Evolutionary conservation across 768 basidiomycete species (phyloP).

Genomic region (Trametes meyenii): DNA sequence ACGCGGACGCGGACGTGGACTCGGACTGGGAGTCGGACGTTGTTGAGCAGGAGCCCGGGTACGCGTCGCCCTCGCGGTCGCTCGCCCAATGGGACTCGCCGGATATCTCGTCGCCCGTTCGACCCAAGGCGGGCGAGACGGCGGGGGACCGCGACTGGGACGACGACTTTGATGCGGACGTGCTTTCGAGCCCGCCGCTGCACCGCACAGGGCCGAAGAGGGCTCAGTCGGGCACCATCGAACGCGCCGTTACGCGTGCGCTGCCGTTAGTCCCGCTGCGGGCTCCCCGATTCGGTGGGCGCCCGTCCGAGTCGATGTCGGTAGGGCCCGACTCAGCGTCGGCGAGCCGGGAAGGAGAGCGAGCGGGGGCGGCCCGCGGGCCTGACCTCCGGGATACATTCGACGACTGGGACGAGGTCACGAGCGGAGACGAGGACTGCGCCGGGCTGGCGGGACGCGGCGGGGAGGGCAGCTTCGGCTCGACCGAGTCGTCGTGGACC

Average conservation of each 20-base stretch:
- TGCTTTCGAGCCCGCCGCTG: slow-evolving; percentile 50
- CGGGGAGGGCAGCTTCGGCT: slow-evolving; percentile 18
- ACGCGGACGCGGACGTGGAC: slow-evolving; percentile 37
- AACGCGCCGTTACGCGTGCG: slow-evolving; percentile 14
- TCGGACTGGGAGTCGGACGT: slow-evolving; percentile 41
- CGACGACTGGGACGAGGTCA: slow-evolving; percentile 44
- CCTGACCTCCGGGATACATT: slow-evolving; percentile 52
- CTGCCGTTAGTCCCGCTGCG: slow-evolving; percentile 12
- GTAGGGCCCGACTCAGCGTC: background rate
- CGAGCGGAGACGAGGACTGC: slow-evolving; percentile 49
- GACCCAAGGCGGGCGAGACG: slow-evolving; percentile 27
- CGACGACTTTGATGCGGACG: slow-evolving; percentile 56
- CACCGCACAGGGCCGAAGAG: background rate
- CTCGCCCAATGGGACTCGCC: slow-evolving; percentile 51
- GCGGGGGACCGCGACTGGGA: slow-evolving; percentile 25
- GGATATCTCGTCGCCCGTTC: slow-evolving; percentile 67
- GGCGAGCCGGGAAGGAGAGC: background rate
- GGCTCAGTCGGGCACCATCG: background rate
- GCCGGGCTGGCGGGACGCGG: slow-evolving; percentile 34
- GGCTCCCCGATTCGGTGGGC: slow-evolving; percentile 11
- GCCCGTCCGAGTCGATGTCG: background rate
- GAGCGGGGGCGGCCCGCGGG: slow-evolving; percentile 22
- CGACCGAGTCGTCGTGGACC: slow-evolving; percentile 38
- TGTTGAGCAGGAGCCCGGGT: slow-evolving; percentile 80
- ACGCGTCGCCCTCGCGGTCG: slow-evolving; percentile 71